Evolutionary conservation across 2,329 filamentous ascomycete genomes (phyloP), one percentile per base, ranked within the genome.

Genomic region (Shiraia bambusicola): DNA sequence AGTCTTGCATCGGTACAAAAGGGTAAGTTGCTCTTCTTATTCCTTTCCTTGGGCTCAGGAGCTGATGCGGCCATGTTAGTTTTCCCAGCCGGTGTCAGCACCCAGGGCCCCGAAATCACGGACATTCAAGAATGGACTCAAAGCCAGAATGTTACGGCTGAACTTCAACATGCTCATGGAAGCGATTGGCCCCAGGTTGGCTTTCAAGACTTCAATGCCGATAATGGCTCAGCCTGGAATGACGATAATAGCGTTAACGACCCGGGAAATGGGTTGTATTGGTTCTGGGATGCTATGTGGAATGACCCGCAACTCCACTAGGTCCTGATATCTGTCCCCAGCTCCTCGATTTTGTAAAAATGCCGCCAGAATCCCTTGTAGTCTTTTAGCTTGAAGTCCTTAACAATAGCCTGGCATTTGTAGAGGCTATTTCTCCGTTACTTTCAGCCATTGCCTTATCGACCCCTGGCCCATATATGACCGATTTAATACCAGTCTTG

Each of bases 401-500:
- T 22, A 4, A 22, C 15, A 35, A 42, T 12, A 42, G 13, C 16
- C 34, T 33, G 11, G 34, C 28, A 16, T n/a, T 28, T 11, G 17
- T 26, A 4, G 25, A 9, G 27, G 17, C 8, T 8, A 22, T 22
- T 22, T 22, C 19, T 5, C 19, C 19, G 19, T 8, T 22, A 8
- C 19, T 5, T 22, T 22, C 10, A 30, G 40, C 37, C 26, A 42
- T 6, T 9, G 11, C 24, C 14, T 19, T 32, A 41, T 53, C 42
- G 27, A 50, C 29, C 10, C 22, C 37, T 17, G 53, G 55, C 6
- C 55, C 56, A 34, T 54, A 56, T 16, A 60, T 56, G 22, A 60
- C 25, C 2, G 40, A 49, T 30, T 62, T 62, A 12, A 62, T 59
- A 6, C 55, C 57, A 13, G 36, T 36, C 22, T 38, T 37, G 14